These are phyloP conservation scores for Hypholoma fasciculare DNA, from an alignment of 768 basidiomycete genomes.

Conservation along the genomic window DNA sequence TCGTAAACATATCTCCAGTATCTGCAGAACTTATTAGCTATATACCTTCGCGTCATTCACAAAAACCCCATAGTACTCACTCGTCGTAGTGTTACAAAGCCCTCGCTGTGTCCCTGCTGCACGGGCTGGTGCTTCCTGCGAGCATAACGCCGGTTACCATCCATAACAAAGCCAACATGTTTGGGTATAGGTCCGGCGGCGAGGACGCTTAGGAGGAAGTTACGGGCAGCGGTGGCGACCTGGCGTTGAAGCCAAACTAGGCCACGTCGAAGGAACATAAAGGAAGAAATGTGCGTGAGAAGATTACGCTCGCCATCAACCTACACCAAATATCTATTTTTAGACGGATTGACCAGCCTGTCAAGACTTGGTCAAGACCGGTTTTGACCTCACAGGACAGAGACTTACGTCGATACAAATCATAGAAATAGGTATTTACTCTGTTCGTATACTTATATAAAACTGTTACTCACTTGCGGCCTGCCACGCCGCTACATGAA, in stretches of 20 bases:
- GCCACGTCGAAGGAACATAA: conserved; percentile 26
- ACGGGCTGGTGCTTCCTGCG: conserved; percentile 64
- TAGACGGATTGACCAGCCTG: background rate
- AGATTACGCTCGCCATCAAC: background rate
- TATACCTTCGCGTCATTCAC: background rate
- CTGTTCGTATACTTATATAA: no score
- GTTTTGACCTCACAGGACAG: background rate
- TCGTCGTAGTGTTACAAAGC: conserved; percentile 76
- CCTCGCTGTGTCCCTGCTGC: conserved; percentile 79
- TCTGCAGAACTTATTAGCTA: conserved; percentile 39
- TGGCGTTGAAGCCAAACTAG: conserved; percentile 28
- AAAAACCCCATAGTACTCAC: conserved; percentile 45
- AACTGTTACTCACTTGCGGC: no score
- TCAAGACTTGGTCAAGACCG: no score
- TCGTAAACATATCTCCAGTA: conserved; percentile 81
- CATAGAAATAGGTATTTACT: no score
- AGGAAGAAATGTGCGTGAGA: conserved; percentile 1
- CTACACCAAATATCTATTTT: background rate
- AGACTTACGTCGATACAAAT: background rate
- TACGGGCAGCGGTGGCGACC: conserved; percentile 34
- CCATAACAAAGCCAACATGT: conserved; percentile 97
- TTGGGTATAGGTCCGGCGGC: conserved; percentile 81
- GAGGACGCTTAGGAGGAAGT: conserved; percentile 64
- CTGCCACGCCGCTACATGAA: conserved; percentile 6
- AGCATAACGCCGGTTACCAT: conserved; percentile 93